phyloP scores from a whole-genome alignment of 2,329 filamentous ascomycete species.

The Aspergillus hortae region DNA sequence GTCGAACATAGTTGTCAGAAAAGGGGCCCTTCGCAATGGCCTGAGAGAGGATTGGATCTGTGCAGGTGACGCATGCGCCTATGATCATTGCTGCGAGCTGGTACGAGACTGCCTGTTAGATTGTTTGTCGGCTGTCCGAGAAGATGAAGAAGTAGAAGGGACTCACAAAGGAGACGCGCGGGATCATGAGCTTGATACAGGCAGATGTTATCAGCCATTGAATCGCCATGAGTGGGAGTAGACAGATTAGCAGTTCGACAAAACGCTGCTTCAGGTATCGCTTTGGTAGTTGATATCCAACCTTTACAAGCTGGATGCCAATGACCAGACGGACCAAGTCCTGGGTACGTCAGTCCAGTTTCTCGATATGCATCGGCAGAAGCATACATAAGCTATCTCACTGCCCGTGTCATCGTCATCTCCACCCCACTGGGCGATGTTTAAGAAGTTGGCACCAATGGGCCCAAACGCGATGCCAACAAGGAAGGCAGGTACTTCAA shows the following conservation, averaged over 20 bases:
- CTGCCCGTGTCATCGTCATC: conserved; percentile 30
- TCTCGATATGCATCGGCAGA: background rate
- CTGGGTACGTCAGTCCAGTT: conserved; percentile 17
- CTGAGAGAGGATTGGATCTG: conserved; percentile 61
- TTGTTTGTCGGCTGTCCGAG: background rate
- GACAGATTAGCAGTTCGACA: conserved; percentile 53
- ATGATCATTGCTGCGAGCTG: conserved; percentile 55
- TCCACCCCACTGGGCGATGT: conserved; percentile 39
- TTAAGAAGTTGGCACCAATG: conserved; percentile 52
- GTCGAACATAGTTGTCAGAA: conserved; percentile 58
- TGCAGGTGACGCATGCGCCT: conserved; percentile 59
- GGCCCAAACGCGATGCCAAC: conserved; percentile 56
- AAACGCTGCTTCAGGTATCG: conserved; percentile 51
- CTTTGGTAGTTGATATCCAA: conserved; percentile 59
- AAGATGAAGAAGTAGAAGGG: background rate
- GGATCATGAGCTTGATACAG: conserved; percentile 55
- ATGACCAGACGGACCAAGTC: conserved; percentile 59
- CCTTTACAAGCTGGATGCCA: conserved; percentile 61
- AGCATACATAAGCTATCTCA: conserved; percentile 41
- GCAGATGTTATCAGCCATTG: conserved; percentile 60
- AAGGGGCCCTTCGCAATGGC: conserved; percentile 62
- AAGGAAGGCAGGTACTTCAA: conserved; percentile 52
- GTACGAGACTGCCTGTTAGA: background rate
- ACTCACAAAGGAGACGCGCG: conserved; percentile 48
- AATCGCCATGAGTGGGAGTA: conserved; percentile 59